Base-by-base conservation (phyloP, 2,329 filamentous ascomycete genomes). In the Didymellaceae sp. region DNA sequence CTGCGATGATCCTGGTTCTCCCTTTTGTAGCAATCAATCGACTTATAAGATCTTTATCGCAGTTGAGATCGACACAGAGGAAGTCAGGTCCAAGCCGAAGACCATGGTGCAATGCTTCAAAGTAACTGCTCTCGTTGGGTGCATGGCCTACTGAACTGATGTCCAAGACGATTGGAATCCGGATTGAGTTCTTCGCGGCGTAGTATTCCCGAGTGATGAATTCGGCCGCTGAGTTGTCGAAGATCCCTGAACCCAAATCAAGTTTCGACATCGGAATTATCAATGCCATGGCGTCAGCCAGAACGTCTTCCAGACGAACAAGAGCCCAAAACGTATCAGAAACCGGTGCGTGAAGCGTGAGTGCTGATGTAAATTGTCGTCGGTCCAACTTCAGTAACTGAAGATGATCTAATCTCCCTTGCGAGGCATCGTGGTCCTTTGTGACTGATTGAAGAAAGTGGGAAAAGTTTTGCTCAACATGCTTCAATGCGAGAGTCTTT, bases 51-150 rank as follows among this genome's bases (percentile, higher is more conserved):
- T 17, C 18, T 16, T 18, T 17, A 13, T 42, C 30, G 14, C 16
- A 28, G 24, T 6, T 22, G 10, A 42, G 26, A 32, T 42, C 39
- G 11, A 42, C 39, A 42, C 39, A 42, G n/a, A 42, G 30, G 18
- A 32, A 33, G 7, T 42, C 39, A 4, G 39, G 39, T 13, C 24
- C 26, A 17, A 42, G 18, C 3, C 39, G 39, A 5, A 42, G 30
- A 22, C 26, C 25, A 32, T 42, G 39, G 10, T 42, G 13, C 10
- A 42, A 26, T 13, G 20, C 30, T 5, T 42, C 39, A 10, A 14
- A 20, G 25, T 42, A 42, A 22, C 39, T 32, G 2, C 8, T 28
- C 26, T 21, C 30, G 24, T 20, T 8, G 10, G 14, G 5, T 13
- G 11, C 4, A 14, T 28, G 14, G 2, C 16, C 10, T 14, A 26